Evolutionary conservation across 345 rosid species (phyloP), one percentile per base, ranked within the genome.

Genomic region (Acer campestre): DNA sequence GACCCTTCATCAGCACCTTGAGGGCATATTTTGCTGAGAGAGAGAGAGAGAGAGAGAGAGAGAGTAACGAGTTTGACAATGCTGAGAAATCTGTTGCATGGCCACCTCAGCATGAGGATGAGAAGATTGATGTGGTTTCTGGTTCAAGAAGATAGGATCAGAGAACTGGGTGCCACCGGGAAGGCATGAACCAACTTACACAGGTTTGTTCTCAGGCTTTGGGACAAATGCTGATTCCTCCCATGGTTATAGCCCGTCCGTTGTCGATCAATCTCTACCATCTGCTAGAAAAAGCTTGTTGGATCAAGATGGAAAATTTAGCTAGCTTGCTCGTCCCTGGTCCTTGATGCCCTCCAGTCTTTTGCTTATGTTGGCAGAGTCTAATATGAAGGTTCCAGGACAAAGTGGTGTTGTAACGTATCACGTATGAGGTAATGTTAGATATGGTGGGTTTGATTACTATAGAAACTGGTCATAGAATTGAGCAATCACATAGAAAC

Each of bases 161-260:
- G 96, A 91, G 49, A 88, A 74, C 82, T 83, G 86, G 92, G 75
- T 82, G 79, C 38, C 84, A 22, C 61, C 85, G 7, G 84, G 83
- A 65, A 85, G 89, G 84, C 91, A 83, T 38, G 94, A 84, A 51
- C 85, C 87, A 49, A 80, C 87, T 68, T 92, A 79, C 40, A 78
- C 97, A 0, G 93, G 90, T 80, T 77, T 92, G 75, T 91, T 92
- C 20, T 87, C 94, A 1, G 91, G 93, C 44, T 86, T 89, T 42
- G 90, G 93, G 18, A 29, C 75, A 62, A 86, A 81, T 76, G 65
- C 82, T 27, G 87, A 85, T 75, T 71, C 85, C 61, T 70, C 91
- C 70, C 80, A 46, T 51, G 81, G 86, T 17, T 85, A 82, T 55
- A 62, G 73, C 75, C 67, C 78, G 20, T 72, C 91, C 14, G 75